Evolutionary conservation across 2,329 filamentous ascomycete species (phyloP).

Genomic region (Aspergillus persii): DNA sequence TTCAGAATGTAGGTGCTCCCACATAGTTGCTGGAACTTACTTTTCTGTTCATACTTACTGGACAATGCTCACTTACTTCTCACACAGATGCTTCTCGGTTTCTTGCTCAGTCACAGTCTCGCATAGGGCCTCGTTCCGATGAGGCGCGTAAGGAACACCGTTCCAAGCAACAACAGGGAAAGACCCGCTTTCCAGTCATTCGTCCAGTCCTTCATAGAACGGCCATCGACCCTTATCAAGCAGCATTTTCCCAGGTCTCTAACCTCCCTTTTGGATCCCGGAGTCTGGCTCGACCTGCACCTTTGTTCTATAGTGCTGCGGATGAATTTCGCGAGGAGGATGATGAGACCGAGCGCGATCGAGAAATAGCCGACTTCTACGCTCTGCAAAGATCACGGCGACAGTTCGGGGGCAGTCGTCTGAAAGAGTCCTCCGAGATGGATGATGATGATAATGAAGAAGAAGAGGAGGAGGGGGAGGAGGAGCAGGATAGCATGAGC

Average conservation of each 20-base stretch:
- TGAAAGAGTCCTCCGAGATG: slow-evolving; percentile 82
- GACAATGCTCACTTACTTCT: slow-evolving; percentile 3
- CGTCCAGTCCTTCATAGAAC: slow-evolving; percentile 52
- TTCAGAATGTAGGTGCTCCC: slow-evolving; percentile 73
- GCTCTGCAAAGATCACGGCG: slow-evolving; percentile 85
- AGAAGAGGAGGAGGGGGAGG: background rate
- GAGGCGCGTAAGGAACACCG: slow-evolving; percentile 48
- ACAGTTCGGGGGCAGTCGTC: slow-evolving; percentile 77
- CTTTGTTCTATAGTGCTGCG: slow-evolving; percentile 88
- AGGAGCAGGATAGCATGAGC: slow-evolving; percentile 53
- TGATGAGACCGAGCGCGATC: slow-evolving; percentile 83
- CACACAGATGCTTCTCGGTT: slow-evolving; percentile 82
- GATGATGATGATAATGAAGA: slow-evolving; percentile 53
- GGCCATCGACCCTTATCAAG: slow-evolving; percentile 75
- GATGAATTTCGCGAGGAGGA: slow-evolving; percentile 92
- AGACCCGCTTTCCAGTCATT: slow-evolving; percentile 49
- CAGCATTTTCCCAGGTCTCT: slow-evolving; percentile 66
- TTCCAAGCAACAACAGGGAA: slow-evolving; percentile 44
- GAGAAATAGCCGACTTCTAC: slow-evolving; percentile 91
- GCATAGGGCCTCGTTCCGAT: slow-evolving; percentile 71
- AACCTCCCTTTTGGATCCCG: slow-evolving; percentile 79
- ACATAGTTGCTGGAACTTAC: background rate
- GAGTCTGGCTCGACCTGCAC: slow-evolving; percentile 73
- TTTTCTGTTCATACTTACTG: background rate
- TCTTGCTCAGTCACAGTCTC: slow-evolving; percentile 92